Base-by-base conservation (phyloP, 306 rosid species). In the Sesbania bispinosa region DNA sequence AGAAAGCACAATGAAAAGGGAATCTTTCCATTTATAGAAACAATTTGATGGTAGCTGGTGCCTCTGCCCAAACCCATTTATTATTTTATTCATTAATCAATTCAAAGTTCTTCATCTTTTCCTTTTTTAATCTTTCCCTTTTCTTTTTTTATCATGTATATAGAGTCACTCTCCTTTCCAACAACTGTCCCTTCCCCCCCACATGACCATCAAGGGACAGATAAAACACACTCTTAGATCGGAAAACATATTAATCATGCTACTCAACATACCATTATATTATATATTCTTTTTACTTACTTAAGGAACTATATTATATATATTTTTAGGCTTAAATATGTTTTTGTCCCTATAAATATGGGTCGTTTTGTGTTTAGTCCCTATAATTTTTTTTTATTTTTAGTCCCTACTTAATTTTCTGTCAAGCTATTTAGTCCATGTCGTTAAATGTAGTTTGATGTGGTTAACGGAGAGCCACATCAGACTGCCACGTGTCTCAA, bases 11-110 rank as follows among this genome's bases (percentile, higher is more conserved):
- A 11, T 8, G 4, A 15, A 11, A 29, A 66, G 0, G 68, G 88
- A 79, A 81, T 83, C 83, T 85, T 89, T 87, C 92, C 77, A 47
- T 81, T 79, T 65, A 57, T 60, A 74, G 85, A 42, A 81, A 85
- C 71, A 39, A 27, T 36, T 24, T 43, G 15, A 42, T 55, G 76
- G 71, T 27, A 36, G 67, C 15, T 20, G 3, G 13, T 63, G 35
- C 18, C 74, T 27, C 62, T 21, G 50, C 54, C 75, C 26, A 10
- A 7, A 3, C 43, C 48, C 5, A 19, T 71, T 53, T 32, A 60
- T 63, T 38, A 20, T 53, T 45, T 27, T 24, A 45, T 80, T 79
- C 47, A 63, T 62, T 62, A 13, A 10, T 36, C 39, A 38, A 27
- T 60, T 69, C 60, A 68, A 68, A 23, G n/a, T 23, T 68, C 27